These are phyloP conservation scores for Seminavis robusta DNA, from an alignment of 108 stramenopile genomes.

Conservation along the genomic window DNA sequence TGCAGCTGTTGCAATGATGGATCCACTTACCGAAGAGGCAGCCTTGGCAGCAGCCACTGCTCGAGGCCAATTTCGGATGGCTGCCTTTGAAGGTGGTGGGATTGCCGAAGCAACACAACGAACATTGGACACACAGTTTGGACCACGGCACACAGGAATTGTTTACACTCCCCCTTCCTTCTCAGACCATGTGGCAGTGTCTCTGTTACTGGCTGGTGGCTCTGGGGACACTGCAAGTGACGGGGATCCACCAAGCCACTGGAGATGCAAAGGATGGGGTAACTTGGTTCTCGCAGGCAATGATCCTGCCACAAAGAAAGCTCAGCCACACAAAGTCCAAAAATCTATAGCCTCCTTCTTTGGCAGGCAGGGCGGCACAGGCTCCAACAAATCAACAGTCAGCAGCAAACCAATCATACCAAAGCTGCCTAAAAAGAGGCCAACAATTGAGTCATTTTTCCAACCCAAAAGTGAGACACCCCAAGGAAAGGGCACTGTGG, in stretches of 20 bases:
- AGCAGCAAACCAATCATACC: too few species aligned
- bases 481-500: too few species aligned
- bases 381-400: too few species aligned
- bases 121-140: constrained; percentile 78
- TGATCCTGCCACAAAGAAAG: constrained; percentile 52
- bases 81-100: constrained; percentile 83
- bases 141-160: constrained; percentile 78
- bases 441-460: too few species aligned
- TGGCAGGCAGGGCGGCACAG: too few species aligned
- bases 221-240: constrained; percentile 3
- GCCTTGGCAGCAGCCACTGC: constrained; percentile 80
- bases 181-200: constrained; percentile 87
- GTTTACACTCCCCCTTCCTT: constrained; percentile 89
- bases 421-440: too few species aligned
- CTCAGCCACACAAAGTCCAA: constrained; percentile 90
- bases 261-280: too few species aligned
- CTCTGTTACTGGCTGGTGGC: constrained; percentile 54
- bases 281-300: constrained; percentile 20
- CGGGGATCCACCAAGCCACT: too few species aligned
- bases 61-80: constrained; percentile 61
- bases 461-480: too few species aligned
- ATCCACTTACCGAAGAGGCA: constrained; percentile 67
- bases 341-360: constrained; percentile 76
- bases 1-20: too few species aligned
- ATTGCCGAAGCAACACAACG: constrained; percentile 58